Conservation (phyloP, 75 land plant genomes). For the Sequoiadendron giganteum region DNA sequence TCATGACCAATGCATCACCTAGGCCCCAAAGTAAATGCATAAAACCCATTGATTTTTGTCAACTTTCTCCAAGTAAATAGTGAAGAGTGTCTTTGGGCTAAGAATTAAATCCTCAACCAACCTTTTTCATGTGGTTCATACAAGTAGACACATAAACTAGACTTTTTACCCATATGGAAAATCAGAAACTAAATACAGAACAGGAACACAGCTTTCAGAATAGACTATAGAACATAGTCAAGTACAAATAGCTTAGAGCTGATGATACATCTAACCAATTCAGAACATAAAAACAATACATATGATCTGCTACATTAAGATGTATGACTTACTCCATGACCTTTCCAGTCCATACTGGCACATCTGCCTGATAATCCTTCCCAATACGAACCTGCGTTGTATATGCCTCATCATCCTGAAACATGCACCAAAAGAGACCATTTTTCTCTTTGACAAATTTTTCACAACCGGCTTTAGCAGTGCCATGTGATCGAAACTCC, state of each 20-base stretch:
- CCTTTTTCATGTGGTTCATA: background rate
- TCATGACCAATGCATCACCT: background rate
- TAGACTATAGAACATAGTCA: background rate
- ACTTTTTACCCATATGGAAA: background rate
- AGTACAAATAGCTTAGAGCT: background rate
- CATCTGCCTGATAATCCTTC: constrained; percentile 65
- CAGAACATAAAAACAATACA: background rate
- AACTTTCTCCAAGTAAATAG: background rate
- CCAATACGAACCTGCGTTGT: constrained; percentile 59
- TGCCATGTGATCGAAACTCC: background rate
- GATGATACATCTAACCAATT: background rate
- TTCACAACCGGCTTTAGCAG: background rate
- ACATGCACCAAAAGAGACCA: constrained; percentile 26
- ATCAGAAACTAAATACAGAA: background rate
- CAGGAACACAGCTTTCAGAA: background rate
- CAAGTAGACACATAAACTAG: background rate
- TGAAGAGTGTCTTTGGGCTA: background rate
- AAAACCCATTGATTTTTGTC: background rate
- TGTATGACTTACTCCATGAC: constrained; percentile 31
- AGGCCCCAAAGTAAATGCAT: background rate
- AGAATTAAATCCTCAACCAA: background rate
- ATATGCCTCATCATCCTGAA: constrained; percentile 34
- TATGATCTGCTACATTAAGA: background rate
- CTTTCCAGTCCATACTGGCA: constrained; percentile 63
- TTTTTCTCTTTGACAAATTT: background rate